Percentiles rank a stretch among this genome's conserved stretches.
Conservation (phyloP, 2,329 filamentous ascomycete species). For the Pseudogymnoascus sp. region DNA sequence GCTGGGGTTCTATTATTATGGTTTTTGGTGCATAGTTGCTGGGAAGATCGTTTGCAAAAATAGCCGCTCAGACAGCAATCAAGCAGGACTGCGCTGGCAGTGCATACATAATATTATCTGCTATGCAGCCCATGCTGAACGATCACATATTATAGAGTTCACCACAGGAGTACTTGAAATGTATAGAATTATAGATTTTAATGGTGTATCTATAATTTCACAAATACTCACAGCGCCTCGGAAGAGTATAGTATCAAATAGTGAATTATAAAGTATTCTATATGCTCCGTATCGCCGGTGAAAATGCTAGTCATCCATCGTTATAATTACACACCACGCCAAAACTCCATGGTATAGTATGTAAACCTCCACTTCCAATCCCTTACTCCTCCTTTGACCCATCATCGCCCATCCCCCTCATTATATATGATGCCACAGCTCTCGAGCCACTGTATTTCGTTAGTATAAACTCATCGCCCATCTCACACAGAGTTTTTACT, state of each 20-base stretch:
- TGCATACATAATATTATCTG: neutral
- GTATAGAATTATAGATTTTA: neutral
- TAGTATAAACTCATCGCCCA: neutral
- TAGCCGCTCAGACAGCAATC: neutral
- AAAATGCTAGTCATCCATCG: neutral
- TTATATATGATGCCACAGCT: neutral
- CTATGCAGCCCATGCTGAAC: neutral
- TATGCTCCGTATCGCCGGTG: neutral
- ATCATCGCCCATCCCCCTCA: neutral
- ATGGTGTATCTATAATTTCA: neutral
- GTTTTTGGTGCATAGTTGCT: neutral
- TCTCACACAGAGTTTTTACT: neutral
- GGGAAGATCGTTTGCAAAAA: neutral
- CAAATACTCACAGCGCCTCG: neutral
- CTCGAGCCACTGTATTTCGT: neutral
- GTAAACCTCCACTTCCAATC: neutral
- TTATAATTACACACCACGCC: neutral
- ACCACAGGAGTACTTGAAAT: neutral
- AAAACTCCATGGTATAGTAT: neutral
- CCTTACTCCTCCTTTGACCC: neutral
- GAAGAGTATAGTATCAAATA: neutral
- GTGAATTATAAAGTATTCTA: slow-evolving; percentile 2
- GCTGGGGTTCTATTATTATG: neutral
- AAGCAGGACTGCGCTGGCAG: neutral
- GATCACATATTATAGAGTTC: neutral